Percentiles rank a stretch among this genome's conserved stretches.
Evolutionary conservation across 1,284 basidiomycete genomes (phyloP).

Genomic region (Coriolopsis trogii): DNA sequence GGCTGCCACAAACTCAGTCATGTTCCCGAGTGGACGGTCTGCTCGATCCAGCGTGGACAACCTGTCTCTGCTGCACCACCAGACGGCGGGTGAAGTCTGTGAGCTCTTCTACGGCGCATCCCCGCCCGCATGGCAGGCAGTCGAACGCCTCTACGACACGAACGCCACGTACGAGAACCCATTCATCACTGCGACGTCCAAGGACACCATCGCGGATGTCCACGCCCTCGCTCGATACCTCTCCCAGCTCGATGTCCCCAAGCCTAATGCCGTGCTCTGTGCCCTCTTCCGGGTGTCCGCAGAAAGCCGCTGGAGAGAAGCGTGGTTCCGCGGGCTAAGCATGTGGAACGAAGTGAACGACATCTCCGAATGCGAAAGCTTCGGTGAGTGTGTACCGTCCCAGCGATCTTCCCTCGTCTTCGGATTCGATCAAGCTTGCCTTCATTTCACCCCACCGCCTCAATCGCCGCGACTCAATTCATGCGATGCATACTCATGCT

Average conservation of each 20-base stretch:
- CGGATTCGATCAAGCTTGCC: background rate
- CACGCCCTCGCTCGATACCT: conserved; percentile 59
- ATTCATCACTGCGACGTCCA: conserved; percentile 70
- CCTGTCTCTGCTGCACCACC: conserved; percentile 50
- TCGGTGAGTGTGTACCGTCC: conserved; percentile 57
- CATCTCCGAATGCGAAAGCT: conserved; percentile 73
- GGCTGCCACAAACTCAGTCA: conserved; percentile 17
- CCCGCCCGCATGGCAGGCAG: conserved; percentile 47
- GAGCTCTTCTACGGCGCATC: conserved; percentile 64
- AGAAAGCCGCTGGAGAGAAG: conserved; percentile 34
- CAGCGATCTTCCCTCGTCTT: background rate
- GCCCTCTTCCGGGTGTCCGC: conserved; percentile 52
- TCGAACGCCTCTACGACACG: conserved; percentile 68
- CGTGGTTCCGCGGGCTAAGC: conserved; percentile 57
- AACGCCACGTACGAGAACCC: conserved; percentile 79
- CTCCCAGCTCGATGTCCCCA: conserved; percentile 63
- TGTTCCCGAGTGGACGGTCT: conserved; percentile 23
- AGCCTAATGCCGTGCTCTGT: conserved; percentile 60
- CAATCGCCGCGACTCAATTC: background rate
- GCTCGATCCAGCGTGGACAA: conserved; percentile 18
- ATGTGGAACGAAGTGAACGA: conserved; percentile 76
- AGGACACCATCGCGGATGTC: conserved; percentile 69
- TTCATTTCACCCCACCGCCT: background rate
- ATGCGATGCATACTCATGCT: too few species aligned
- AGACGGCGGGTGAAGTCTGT: conserved; percentile 67